A percentile compares a stretch with the other conserved stretches of the same genome.
Evolutionary conservation across 2,329 filamentous ascomycete genomes (phyloP).

Genomic region (Herpotrichia juniperi): DNA sequence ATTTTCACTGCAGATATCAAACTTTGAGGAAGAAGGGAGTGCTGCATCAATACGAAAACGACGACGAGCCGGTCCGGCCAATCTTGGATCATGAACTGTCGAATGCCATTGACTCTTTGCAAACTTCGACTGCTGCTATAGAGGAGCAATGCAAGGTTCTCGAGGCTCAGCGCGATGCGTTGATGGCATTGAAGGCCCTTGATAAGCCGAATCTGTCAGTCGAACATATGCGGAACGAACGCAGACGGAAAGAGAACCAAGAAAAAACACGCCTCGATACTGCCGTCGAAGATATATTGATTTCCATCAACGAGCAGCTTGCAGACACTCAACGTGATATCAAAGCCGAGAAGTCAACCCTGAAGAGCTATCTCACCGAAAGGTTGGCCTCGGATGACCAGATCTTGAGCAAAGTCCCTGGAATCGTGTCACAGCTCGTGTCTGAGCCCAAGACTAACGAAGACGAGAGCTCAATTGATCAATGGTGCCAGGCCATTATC

Average conservation of each 20-base stretch:
- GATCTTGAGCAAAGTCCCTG: conserved; percentile 68
- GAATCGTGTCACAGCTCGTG: conserved; percentile 67
- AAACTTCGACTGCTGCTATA: conserved; percentile 68
- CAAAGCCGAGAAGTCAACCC: conserved; percentile 50
- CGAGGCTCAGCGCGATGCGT: conserved; percentile 65
- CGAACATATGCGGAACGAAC: conserved; percentile 47
- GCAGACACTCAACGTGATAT: conserved; percentile 55
- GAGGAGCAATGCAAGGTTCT: conserved; percentile 68
- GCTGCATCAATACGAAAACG: conserved; percentile 36
- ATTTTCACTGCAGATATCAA: conserved; percentile 31
- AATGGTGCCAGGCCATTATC: conserved; percentile 57
- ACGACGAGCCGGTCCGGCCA: conserved; percentile 47
- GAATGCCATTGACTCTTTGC: conserved; percentile 67
- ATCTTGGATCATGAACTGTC: conserved; percentile 66
- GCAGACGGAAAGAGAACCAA: conserved; percentile 41
- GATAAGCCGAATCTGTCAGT: conserved; percentile 48
- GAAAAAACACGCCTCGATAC: conserved; percentile 52
- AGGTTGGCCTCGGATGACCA: conserved; percentile 68
- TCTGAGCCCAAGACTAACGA: conserved; percentile 54
- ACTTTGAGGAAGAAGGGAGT: conserved; percentile 40
- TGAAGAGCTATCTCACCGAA: conserved; percentile 58
- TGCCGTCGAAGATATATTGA: conserved; percentile 40
- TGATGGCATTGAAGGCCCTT: conserved; percentile 61
- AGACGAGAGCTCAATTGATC: conserved; percentile 60
- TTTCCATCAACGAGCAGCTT: conserved; percentile 40